Percentiles rank a stretch among this genome's conserved stretches.
These are phyloP conservation scores for Cercospora sp. DNA, from an alignment of 2,329 filamentous ascomycete genomes.

Conservation along the genomic window DNA sequence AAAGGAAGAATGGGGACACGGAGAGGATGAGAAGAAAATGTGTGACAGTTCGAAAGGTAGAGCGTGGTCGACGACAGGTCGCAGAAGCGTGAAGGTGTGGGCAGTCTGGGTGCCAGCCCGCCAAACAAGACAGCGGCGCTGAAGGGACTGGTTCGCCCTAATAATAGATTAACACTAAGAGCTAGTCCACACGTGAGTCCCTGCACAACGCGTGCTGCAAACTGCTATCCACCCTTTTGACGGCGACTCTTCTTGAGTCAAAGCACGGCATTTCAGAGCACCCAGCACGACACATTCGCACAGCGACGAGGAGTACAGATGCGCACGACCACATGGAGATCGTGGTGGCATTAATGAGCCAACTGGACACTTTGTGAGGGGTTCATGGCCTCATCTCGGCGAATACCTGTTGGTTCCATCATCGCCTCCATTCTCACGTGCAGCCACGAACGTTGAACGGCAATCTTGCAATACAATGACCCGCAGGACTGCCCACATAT, in stretches of 20 bases:
- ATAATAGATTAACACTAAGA: background rate
- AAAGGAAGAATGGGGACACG: background rate
- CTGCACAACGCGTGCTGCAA: background rate
- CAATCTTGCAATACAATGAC: background rate
- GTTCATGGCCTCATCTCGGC: background rate
- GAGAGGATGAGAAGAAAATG: background rate
- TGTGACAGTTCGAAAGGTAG: background rate
- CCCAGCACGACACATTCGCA: background rate
- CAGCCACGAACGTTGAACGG: background rate
- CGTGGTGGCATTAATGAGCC: background rate
- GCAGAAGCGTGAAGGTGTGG: background rate
- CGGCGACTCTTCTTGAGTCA: background rate
- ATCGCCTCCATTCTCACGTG: background rate
- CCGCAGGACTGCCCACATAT: background rate
- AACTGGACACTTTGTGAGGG: background rate
- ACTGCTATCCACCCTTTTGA: background rate
- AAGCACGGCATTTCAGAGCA: background rate
- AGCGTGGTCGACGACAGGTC: conserved; percentile 1
- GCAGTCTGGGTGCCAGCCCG: conserved; percentile 1
- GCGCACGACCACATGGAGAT: background rate
- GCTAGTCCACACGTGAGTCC: background rate
- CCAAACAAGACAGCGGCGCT: conserved; percentile 2
- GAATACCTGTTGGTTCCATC: background rate
- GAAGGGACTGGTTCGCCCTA: background rate
- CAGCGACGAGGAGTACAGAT: background rate